Evolutionary conservation across 2,329 filamentous ascomycete species (phyloP), one percentile per base, ranked within the genome.

Genomic region (Samsoniella hepiali): DNA sequence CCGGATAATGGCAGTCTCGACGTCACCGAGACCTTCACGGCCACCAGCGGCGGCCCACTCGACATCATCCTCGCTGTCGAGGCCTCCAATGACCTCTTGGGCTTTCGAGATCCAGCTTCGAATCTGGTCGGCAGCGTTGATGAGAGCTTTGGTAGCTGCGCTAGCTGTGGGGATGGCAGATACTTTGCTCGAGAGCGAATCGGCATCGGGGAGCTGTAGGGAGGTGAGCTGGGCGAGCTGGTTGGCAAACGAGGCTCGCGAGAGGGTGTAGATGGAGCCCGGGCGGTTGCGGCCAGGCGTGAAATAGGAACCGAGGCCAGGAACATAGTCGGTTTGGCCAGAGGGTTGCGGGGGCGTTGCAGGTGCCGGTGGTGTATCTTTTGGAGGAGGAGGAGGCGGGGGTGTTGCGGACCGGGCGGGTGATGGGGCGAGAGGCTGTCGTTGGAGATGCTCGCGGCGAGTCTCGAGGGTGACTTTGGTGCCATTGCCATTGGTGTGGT

Each of bases 41-140:
- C 95, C 95, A 59, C 92, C 95, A 7, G 86, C 86, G 1, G 93
- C 94, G 2, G 95, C 93, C 95, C 95, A 99, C 75, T 98, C 94
- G 17, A 98, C 93, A 72, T 99, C 95, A 74, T 98, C 95, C 67
- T 98, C 94, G 60, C 93, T 93, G 74, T 98, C 93, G 49, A 99
- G 80, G 5, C 93, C 93, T 62, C 86, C 85, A 60, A 99, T 87
- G 38, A 98, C 93, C 70, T 96, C 92, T 0, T 89, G 89, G 0
- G 94, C 94, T 75, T 97, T 97, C 67, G 85, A 85, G 72, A 97
- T 97, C 95, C 95, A 99, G 71, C 90, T 89, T 67, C 90, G 85
- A 68, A 99, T 98, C 75, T 98, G 93, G 66, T 96, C 91, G 5
- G 93, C 92, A 11, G 94, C 92, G 68, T 91, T 90, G 67, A 91